phyloP scores from a whole-genome alignment of 495 filamentous ascomycete genomes.

The Aspergillus cavernicola region DNA sequence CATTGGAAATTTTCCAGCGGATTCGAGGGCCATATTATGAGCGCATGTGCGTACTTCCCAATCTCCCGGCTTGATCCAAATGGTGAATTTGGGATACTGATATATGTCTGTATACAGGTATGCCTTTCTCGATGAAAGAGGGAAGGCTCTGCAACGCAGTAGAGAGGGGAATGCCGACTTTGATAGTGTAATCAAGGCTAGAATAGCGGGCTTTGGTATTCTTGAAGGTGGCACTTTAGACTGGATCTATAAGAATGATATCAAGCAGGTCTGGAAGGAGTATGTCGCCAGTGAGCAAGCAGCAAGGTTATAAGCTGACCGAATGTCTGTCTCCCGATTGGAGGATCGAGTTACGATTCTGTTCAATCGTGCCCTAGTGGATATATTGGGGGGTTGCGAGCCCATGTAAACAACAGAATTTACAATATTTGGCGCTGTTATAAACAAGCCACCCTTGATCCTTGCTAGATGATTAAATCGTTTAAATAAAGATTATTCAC shows the following conservation, averaged over 20 bases:
- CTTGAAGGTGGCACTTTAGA: constrained; percentile 15
- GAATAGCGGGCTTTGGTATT: constrained; percentile 23
- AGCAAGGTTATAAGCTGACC: neutral
- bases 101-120: neutral
- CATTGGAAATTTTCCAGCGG: constrained; percentile 38
- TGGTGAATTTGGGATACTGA: neutral
- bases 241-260: constrained; percentile 47
- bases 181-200: constrained; percentile 29
- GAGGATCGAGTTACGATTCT: too few species aligned
- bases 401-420: too few species aligned
- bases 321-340: too few species aligned
- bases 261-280: constrained; percentile 37
- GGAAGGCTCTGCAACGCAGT: neutral
- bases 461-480: too few species aligned
- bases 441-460: too few species aligned
- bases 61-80: neutral
- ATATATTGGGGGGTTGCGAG: too few species aligned
- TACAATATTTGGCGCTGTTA: too few species aligned
- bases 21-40: constrained; percentile 46
- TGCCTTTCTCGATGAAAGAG: neutral
- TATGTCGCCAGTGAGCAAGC: neutral
- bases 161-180: constrained; percentile 15
- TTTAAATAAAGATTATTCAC: too few species aligned
- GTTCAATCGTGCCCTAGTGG: too few species aligned
- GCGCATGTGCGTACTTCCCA: neutral